Base-by-base conservation (phyloP, 495 filamentous ascomycete genomes). In the Lepraria neglecta region DNA sequence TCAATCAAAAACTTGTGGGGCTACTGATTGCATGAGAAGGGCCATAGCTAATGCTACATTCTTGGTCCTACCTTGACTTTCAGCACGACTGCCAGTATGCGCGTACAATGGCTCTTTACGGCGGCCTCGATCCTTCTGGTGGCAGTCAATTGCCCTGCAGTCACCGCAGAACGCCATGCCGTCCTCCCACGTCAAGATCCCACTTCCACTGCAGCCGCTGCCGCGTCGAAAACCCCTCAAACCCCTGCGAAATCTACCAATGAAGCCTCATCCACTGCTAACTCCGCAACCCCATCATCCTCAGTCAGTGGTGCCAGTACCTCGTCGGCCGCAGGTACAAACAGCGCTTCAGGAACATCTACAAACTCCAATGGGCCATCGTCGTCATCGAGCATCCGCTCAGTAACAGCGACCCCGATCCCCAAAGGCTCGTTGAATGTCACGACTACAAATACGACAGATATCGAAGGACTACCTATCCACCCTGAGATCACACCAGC, bases 401-500 rank as follows among this genome's bases (percentile, higher is more conserved):
- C 61, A 24, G 19, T 46, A 38, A 61, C 61, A 27, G 54, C 61
- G 17, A 47, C 60, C 5, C 62, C 61, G 33, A 58, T 64, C 27
- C 30, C 56, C 3, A 67, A 64, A 47, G 57, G 53, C 58, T 64
- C 65, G 38, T 48, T 61, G 51, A 61, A 58, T 19, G 46, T 59
- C 27, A 62, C 53, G 11, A 45, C 52, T 31, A 56, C 61, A 0
- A 61, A 56, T 27, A 51, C 40, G 17, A 47, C 65, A 42, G 4
- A 59, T 4, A 60, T 62, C 28, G 75, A 76, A 21, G 68, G 78
- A 51, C 79, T 96, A 28, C 92, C 92, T 0, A 76, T 96, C 48
- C 67, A 82, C 17, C 91, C 92, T 1, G 69, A 67, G 33, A 80
- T 97, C 48, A 95, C 89, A 12, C 92, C 92, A 12, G 91, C 84